These are phyloP conservation scores for Colletotrichum sp. DNA, from an alignment of 2,329 filamentous ascomycete genomes.

Conservation along the genomic window DNA sequence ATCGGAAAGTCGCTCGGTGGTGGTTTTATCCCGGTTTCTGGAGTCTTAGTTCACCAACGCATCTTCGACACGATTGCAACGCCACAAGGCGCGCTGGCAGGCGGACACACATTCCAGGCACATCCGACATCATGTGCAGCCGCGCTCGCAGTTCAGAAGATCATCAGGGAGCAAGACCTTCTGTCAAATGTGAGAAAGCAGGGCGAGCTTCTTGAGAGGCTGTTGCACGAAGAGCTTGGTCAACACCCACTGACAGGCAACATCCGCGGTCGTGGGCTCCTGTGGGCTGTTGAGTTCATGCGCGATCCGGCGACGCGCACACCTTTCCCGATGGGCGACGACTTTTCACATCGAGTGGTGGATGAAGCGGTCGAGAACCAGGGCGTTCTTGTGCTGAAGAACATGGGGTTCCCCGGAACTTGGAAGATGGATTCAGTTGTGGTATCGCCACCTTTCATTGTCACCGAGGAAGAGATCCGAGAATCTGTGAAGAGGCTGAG, in stretches of 20 bases:
- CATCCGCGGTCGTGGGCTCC: neutral
- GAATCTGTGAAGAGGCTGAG: neutral
- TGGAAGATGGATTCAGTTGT: neutral
- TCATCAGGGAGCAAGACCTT: neutral
- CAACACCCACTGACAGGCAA: neutral
- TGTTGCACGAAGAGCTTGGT: neutral
- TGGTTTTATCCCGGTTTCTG: fast-evolving
- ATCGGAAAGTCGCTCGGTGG: neutral
- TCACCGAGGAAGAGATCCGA: neutral
- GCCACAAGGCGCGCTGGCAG: neutral
- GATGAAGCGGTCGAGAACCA: neutral
- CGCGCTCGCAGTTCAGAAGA: neutral
- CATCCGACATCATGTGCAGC: neutral
- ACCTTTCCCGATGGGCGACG: neutral
- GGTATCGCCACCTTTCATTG: neutral
- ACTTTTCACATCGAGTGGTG: neutral
- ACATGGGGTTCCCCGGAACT: neutral
- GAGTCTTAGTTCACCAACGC: neutral
- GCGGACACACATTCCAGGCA: neutral
- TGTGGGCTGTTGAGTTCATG: neutral
- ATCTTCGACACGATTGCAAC: neutral
- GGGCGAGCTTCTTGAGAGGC: neutral
- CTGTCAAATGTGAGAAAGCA: neutral
- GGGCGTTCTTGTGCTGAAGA: neutral
- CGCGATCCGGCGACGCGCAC: neutral